A percentile compares a stretch with the other conserved stretches of the same genome.
Evolutionary conservation across 768 basidiomycete species (phyloP).

Genomic region (Trametes gibbosa): DNA sequence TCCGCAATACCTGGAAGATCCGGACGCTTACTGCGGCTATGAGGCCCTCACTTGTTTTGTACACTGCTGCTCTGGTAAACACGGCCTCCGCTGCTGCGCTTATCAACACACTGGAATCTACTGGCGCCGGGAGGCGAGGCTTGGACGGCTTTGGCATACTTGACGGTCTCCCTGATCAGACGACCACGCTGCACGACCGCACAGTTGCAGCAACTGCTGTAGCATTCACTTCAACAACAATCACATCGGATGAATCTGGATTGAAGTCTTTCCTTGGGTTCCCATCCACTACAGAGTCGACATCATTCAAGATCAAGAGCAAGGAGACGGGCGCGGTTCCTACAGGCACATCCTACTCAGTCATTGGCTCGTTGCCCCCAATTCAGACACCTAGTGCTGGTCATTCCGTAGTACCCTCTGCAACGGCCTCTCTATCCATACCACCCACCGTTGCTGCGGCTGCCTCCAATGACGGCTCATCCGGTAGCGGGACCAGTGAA

Average conservation of each 20-base stretch:
- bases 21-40: background rate
- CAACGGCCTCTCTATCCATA: background rate
- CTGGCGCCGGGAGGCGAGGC: background rate
- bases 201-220: background rate
- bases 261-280: background rate
- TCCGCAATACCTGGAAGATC: background rate
- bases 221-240: background rate
- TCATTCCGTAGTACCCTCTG: background rate
- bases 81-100: conserved; percentile 4
- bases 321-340: background rate
- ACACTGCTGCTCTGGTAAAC: background rate
- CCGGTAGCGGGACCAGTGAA: conserved; percentile 39
- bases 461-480: background rate
- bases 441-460: background rate
- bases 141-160: conserved; percentile 2
- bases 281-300: background rate
- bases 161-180: background rate
- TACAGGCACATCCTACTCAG: conserved; percentile 9
- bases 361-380: conserved; percentile 9
- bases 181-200: background rate
- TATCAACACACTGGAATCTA: background rate
- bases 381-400: background rate
- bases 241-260: background rate
- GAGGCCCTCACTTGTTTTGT: conserved; percentile 1
- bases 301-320: background rate